These are phyloP conservation scores for Apiospora sp. DNA, from an alignment of 2,329 filamentous ascomycete genomes.

Conservation along the genomic window DNA sequence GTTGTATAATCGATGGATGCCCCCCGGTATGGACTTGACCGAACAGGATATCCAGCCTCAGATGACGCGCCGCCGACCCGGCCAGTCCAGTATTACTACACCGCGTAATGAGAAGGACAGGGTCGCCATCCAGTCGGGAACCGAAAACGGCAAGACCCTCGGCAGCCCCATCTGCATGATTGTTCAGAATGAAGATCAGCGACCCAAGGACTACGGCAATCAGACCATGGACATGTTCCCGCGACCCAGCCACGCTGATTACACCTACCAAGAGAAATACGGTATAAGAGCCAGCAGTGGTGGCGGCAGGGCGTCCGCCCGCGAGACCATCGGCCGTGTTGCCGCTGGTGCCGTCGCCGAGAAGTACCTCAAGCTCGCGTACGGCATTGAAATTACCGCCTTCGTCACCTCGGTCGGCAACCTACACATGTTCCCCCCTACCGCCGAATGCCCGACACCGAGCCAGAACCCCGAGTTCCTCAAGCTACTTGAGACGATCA, in stretches of 20 bases:
- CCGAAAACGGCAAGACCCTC: slow-evolving; percentile 86
- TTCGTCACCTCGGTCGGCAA: slow-evolving; percentile 87
- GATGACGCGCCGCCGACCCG: slow-evolving; percentile 88
- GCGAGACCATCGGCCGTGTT: slow-evolving; percentile 93
- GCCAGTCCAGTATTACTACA: slow-evolving; percentile 89
- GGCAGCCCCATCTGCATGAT: slow-evolving; percentile 90
- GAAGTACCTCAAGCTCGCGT: slow-evolving; percentile 83
- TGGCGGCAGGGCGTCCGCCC: slow-evolving; percentile 88
- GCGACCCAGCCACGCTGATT: slow-evolving; percentile 92
- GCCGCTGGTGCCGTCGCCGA: slow-evolving; percentile 92
- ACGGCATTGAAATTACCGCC: slow-evolving; percentile 89
- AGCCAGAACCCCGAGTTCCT: slow-evolving; percentile 83
- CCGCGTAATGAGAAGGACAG: slow-evolving; percentile 91
- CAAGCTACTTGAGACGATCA: slow-evolving; percentile 74
- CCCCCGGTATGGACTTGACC: slow-evolving; percentile 87
- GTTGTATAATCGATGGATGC: slow-evolving; percentile 92
- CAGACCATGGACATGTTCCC: slow-evolving; percentile 92
- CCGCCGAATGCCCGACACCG: slow-evolving; percentile 70
- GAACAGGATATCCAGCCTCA: slow-evolving; percentile 93
- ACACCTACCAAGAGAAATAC: slow-evolving; percentile 97
- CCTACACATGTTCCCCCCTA: slow-evolving; percentile 78
- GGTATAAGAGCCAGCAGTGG: slow-evolving; percentile 91
- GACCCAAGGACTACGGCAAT: slow-evolving; percentile 89
- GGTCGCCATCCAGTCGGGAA: slow-evolving; percentile 92
- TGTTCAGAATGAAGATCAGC: slow-evolving; percentile 91